Evolutionary conservation across 2,329 filamentous ascomycete genomes (phyloP).

Genomic region (Herpotrichia juniperi): DNA sequence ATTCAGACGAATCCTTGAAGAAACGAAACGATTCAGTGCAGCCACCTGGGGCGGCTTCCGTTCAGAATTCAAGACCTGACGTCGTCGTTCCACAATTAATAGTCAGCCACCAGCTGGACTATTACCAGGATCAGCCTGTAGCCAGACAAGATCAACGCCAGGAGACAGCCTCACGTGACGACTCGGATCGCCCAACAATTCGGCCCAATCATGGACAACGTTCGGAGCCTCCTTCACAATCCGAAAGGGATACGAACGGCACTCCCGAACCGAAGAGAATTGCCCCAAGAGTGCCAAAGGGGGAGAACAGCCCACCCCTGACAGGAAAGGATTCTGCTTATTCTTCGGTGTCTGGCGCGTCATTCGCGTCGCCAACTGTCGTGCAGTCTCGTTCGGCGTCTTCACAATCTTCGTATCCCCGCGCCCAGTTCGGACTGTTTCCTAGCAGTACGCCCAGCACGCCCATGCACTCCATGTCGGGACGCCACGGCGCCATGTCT

Average conservation of each 20-base stretch:
- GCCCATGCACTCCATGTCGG: slow-evolving; percentile 38
- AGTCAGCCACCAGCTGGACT: slow-evolving; percentile 21
- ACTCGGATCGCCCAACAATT: slow-evolving; percentile 16
- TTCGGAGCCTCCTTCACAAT: slow-evolving; percentile 14
- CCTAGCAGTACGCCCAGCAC: slow-evolving; percentile 39
- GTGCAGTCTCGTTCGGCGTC: slow-evolving; percentile 36
- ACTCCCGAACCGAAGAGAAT: slow-evolving; percentile 7
- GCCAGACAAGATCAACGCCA: slow-evolving; percentile 14
- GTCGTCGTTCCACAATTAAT: slow-evolving; percentile 20
- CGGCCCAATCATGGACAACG: slow-evolving; percentile 18
- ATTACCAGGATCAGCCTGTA: slow-evolving; percentile 29
- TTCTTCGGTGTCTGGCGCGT: slow-evolving; percentile 44
- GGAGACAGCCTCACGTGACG: slow-evolving; percentile 18
- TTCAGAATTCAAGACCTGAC: slow-evolving; percentile 13
- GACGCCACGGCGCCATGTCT: slow-evolving; percentile 31
- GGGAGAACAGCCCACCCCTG: slow-evolving; percentile 36
- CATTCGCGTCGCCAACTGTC: slow-evolving; percentile 33
- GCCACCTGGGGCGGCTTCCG: slow-evolving; percentile 8
- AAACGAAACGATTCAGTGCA: slow-evolving; percentile 14
- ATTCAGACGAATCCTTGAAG: slow-evolving; percentile 26
- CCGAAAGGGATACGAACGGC: slow-evolving; percentile 18
- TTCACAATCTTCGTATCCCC: slow-evolving; percentile 35
- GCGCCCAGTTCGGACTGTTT: slow-evolving; percentile 43
- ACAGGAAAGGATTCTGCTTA: slow-evolving; percentile 48
- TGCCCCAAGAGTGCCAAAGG: slow-evolving; percentile 6